These are phyloP conservation scores for Sungouiella thailandica DNA, from an alignment of 805 yeast genomes.

Conservation along the genomic window DNA sequence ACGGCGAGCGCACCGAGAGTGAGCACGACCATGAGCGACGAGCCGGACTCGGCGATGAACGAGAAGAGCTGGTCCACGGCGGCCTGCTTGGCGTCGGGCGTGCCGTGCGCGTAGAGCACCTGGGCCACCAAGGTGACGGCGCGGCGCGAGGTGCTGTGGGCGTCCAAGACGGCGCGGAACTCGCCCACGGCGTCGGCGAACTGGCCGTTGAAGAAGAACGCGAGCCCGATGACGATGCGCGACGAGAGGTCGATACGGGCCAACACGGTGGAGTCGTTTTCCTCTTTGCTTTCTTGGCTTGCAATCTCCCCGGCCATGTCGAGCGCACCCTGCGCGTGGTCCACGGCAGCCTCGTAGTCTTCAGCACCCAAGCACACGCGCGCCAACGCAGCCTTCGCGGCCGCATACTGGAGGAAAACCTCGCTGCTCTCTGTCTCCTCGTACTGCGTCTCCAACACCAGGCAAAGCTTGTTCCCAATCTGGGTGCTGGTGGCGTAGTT, in stretches of 20 bases:
- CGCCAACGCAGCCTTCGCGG: slow-evolving; percentile 65
- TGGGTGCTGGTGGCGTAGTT: slow-evolving; percentile 51
- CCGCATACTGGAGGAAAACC: slow-evolving; percentile 47
- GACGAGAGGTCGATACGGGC: no score
- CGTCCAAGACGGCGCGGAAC: slow-evolving; percentile 54
- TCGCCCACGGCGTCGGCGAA: slow-evolving; percentile 64
- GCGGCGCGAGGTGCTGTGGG: slow-evolving; percentile 53
- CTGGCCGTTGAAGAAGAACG: slow-evolving; percentile 57
- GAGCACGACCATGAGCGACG: slow-evolving; percentile 61
- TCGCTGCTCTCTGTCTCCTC: slow-evolving; percentile 49
- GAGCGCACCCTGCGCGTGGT: slow-evolving; percentile 51
- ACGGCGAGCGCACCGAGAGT: slow-evolving; percentile 78
- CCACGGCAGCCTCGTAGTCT: slow-evolving; percentile 55
- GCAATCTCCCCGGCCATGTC: slow-evolving; percentile 48
- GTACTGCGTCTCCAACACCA: slow-evolving; percentile 48
- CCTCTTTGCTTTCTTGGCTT: slow-evolving; percentile 25
- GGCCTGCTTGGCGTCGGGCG: slow-evolving; percentile 72
- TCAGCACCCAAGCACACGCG: slow-evolving; percentile 62
- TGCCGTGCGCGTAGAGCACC: slow-evolving; percentile 70
- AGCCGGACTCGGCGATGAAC: slow-evolving; percentile 58
- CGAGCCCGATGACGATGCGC: slow-evolving; percentile 66
- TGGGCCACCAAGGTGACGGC: slow-evolving; percentile 74
- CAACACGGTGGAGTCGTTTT: slow-evolving; percentile 22
- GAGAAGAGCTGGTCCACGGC: slow-evolving; percentile 79
- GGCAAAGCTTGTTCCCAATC: slow-evolving; percentile 43